Conservation (phyloP, 78 protist species). For the Dictyostelium purpureum region DNA sequence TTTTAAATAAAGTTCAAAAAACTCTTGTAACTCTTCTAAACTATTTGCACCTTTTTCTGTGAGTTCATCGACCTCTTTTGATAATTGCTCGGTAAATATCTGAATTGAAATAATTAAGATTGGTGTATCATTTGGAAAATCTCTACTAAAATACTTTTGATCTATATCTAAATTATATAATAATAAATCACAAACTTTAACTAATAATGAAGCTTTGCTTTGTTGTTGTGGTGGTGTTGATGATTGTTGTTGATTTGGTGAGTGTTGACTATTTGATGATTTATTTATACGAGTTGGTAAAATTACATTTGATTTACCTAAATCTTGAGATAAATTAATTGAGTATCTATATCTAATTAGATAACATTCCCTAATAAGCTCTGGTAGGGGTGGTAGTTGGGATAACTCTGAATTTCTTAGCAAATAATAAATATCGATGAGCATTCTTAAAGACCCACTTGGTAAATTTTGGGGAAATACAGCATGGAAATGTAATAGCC, state of each 20-base stretch:
- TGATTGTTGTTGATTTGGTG: background rate
- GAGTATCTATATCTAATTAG: constrained; percentile 14
- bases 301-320: background rate
- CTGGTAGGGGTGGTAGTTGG: constrained; percentile 7
- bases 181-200: constrained; percentile 48
- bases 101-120: constrained; percentile 10
- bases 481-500: constrained; percentile 40
- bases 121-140: constrained; percentile 51
- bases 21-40: constrained; percentile 37
- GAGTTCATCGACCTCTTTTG: constrained; percentile 50
- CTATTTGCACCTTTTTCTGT: constrained; percentile 32
- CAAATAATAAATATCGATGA: constrained; percentile 64
- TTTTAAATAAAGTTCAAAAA: constrained; percentile 52
- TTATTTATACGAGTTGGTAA: background rate
- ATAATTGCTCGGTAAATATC: background rate
- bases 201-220: constrained; percentile 3
- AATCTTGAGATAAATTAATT: constrained; percentile 16
- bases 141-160: constrained; percentile 23
- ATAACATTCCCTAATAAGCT: constrained; percentile 22
- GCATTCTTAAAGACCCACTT: constrained; percentile 30
- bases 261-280: background rate
- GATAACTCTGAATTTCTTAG: constrained; percentile 16
- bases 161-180: constrained; percentile 49
- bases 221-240: too few relatives aligned
- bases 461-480: constrained; percentile 45